Conservation (phyloP, 1,284 basidiomycete species). For the Dichomitus squalens region DNA sequence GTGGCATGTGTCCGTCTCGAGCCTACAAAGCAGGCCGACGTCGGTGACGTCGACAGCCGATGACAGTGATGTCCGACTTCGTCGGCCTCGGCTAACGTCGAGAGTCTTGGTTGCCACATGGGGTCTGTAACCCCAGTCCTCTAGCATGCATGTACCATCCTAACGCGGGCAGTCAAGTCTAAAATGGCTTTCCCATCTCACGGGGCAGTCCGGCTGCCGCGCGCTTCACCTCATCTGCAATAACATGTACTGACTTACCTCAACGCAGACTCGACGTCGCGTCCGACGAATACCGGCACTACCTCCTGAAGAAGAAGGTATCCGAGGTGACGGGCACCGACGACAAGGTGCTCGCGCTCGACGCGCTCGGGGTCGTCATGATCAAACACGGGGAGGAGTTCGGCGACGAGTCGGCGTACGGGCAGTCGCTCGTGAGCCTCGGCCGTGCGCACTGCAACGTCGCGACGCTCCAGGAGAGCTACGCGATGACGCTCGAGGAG, state of each 20-base stretch:
- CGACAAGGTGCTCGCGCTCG: conserved; percentile 71
- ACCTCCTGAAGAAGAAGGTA: conserved; percentile 67
- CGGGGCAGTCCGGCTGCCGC: no score
- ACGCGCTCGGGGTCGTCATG: conserved; percentile 84
- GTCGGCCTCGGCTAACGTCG: conserved; percentile 5
- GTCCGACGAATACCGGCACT: conserved; percentile 61
- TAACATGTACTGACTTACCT: not conserved
- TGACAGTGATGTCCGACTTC: conserved; percentile 10
- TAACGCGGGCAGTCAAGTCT: no score
- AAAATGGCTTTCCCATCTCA: no score
- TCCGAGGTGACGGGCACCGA: conserved; percentile 57
- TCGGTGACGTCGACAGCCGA: not conserved
- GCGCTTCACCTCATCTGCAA: no score
- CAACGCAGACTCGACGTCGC: conserved; percentile 58
- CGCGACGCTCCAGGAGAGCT: conserved; percentile 80
- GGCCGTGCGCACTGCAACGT: conserved; percentile 83
- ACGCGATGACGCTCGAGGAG: conserved; percentile 68
- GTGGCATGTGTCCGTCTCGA: not conserved
- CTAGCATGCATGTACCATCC: not conserved
- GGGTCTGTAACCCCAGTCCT: no score
- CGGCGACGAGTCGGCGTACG: conserved; percentile 70
- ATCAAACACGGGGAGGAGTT: conserved; percentile 83
- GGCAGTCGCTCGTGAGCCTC: conserved; percentile 68
- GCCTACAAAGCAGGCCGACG: not conserved
- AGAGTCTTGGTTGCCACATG: not conserved